phyloP scores from a whole-genome alignment of 768 basidiomycete species.

The Lactifluus subvellereus region DNA sequence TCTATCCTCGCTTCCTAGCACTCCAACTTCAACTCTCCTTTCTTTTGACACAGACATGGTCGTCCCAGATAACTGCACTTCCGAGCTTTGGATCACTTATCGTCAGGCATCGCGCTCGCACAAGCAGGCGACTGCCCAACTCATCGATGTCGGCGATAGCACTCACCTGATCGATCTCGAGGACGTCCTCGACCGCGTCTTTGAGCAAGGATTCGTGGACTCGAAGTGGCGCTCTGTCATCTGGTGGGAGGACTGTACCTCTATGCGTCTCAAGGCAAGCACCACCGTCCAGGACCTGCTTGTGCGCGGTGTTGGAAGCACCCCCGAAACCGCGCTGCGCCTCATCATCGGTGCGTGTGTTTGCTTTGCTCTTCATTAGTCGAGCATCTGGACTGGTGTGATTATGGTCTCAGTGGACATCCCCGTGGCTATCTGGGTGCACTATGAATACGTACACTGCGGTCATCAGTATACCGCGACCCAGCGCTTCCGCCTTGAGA shows the following conservation, averaged over 20 bases:
- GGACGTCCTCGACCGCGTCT: conserved; percentile 43
- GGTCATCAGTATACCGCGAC: conserved; percentile 32
- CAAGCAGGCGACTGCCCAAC: conserved; percentile 40
- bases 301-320: conserved; percentile 37
- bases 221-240: conserved; percentile 37
- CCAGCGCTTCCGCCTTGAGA: conserved; percentile 41
- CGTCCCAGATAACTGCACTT: conserved; percentile 7
- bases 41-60: conserved; percentile 4
- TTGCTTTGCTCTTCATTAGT: not conserved
- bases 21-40: not conserved
- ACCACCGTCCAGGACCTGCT: conserved; percentile 34
- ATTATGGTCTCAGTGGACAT: conserved; percentile 34
- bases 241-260: conserved; percentile 42
- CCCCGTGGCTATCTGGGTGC: conserved; percentile 41
- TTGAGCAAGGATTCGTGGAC: conserved; percentile 44
- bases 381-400: not conserved
- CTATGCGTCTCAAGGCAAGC: conserved; percentile 34
- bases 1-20: not conserved
- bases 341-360: conserved; percentile 38
- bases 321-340: conserved; percentile 39
- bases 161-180: conserved; percentile 40
- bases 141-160: conserved; percentile 43
- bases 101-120: conserved; percentile 41
- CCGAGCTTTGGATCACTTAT: conserved; percentile 45
- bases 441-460: conserved; percentile 37